These are phyloP conservation scores for Tetracentron sinense DNA, from an alignment of 164 flowering plant genomes.

Conservation along the genomic window DNA sequence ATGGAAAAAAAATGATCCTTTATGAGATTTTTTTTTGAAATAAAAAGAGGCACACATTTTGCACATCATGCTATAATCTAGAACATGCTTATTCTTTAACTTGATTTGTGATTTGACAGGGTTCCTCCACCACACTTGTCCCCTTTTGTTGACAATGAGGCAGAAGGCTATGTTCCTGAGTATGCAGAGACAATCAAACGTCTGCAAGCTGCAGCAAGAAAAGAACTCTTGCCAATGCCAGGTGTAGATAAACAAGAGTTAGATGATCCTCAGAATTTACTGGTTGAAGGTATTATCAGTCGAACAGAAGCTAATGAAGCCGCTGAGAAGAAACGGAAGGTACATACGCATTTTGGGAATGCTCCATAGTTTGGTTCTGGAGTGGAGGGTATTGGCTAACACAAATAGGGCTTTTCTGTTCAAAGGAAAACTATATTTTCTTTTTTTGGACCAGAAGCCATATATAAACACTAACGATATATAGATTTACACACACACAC, in stretches of 20 bases:
- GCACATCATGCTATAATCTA: neutral
- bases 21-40: no score
- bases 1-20: no score
- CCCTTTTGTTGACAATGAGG: conserved; percentile 92
- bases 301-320: conserved; percentile 78
- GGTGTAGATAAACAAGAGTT: conserved; percentile 61
- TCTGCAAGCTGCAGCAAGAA: conserved; percentile 70
- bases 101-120: conserved; percentile 33
- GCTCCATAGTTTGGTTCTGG: neutral
- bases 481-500: no score
- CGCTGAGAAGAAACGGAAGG: conserved; percentile 68
- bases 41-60: neutral
- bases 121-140: conserved; percentile 92
- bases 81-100: neutral
- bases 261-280: conserved; percentile 63
- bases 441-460: no score
- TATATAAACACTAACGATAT: no score
- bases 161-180: conserved; percentile 87
- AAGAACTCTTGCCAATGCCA: conserved; percentile 71
- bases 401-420: no score
- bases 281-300: conserved; percentile 62
- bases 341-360: conserved; percentile 14
- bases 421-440: no score
- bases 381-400: no score
- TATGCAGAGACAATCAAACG: conserved; percentile 79